phyloP scores from a whole-genome alignment of 306 rosid species.

The Phaseolus lunatus region DNA sequence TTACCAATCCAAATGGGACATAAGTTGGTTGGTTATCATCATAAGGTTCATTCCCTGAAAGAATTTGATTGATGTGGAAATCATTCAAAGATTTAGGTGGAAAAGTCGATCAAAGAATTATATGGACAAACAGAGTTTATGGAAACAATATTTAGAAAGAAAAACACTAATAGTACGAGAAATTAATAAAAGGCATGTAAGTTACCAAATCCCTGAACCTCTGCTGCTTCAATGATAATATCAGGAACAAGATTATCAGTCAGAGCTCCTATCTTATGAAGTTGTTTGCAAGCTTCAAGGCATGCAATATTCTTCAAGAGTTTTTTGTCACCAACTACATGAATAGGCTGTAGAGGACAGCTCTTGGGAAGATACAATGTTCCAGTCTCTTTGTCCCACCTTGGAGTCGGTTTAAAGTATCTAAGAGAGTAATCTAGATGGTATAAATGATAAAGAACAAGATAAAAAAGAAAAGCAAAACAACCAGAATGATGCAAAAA shows the following conservation, averaged over 20 bases:
- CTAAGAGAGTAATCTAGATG: constrained; percentile 45
- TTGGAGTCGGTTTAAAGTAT: constrained; percentile 84
- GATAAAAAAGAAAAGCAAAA: constrained; percentile 6
- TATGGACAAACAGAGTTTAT: background rate
- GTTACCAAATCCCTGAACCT: constrained; percentile 63
- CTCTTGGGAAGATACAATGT: constrained; percentile 81
- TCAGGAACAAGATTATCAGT: constrained; percentile 82
- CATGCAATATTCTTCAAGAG: constrained; percentile 71
- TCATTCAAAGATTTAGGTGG: background rate
- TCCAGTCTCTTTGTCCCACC: constrained; percentile 66
- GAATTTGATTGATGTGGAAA: constrained; percentile 28
- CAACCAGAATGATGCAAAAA: constrained; percentile 7
- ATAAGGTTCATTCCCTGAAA: constrained; percentile 62
- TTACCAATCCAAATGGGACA: constrained; percentile 68
- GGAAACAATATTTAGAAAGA: constrained; percentile 20
- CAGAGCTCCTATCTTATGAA: constrained; percentile 80
- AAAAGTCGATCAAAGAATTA: background rate
- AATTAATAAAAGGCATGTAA: constrained; percentile 22
- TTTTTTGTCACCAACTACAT: constrained; percentile 57
- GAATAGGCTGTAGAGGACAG: constrained; percentile 65
- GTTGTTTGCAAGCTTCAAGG: constrained; percentile 92
- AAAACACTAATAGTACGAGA: constrained; percentile 19
- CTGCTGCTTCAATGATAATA: constrained; percentile 62
- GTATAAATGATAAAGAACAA: constrained; percentile 7
- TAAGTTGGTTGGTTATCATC: constrained; percentile 65